Base-by-base conservation (phyloP, 2,329 filamentous ascomycete genomes). In the Beauveria sp. region DNA sequence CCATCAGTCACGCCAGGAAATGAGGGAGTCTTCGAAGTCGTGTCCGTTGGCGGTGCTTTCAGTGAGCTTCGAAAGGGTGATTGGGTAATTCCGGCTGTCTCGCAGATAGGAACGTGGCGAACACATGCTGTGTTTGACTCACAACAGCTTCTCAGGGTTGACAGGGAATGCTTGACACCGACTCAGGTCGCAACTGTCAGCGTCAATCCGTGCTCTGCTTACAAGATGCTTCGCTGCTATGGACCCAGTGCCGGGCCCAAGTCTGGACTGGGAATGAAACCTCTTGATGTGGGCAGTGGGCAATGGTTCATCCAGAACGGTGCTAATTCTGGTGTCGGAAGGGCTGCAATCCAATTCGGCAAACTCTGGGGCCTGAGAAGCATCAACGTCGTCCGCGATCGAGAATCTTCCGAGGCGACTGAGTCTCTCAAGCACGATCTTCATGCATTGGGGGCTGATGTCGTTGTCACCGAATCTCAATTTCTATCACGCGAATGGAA, bases 221-320 rank as follows among this genome's bases (percentile, higher is more conserved):
- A 96, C 76, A 86, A 93, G 60, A 96, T 99, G 87, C 82, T 99
- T 63, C 86, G 87, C 62, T 90, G 93, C 72, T 97, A 93, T 70
- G 86, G 77, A 5, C 76, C 76, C 34, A 73, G 75, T 59, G 77
- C 78, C 22, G 74, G 78, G 14, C 71, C 79, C 63, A 74, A 77
- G 59, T 73, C 79, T 12, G 76, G 75, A 2, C 66, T 82, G 54
- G 77, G 77, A 61, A 79, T 83, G 70, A 69, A 70, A 9, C 71
- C 76, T 12, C 79, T 80, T 55, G 73, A 76, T 52, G 69, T 75
- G 24, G 79, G 77, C 55, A 80, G 79, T 62, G 79, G 93, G 60
- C 88, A 96, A 62, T 99, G 93, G 93, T 91, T 97, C 71, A 87
- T 99, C 52, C 95, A 99, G 76, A 99, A 99, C 73, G 95, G 93